These are phyloP conservation scores for Diplodia corticola DNA, from an alignment of 2,329 filamentous ascomycete genomes.

Conservation along the genomic window DNA sequence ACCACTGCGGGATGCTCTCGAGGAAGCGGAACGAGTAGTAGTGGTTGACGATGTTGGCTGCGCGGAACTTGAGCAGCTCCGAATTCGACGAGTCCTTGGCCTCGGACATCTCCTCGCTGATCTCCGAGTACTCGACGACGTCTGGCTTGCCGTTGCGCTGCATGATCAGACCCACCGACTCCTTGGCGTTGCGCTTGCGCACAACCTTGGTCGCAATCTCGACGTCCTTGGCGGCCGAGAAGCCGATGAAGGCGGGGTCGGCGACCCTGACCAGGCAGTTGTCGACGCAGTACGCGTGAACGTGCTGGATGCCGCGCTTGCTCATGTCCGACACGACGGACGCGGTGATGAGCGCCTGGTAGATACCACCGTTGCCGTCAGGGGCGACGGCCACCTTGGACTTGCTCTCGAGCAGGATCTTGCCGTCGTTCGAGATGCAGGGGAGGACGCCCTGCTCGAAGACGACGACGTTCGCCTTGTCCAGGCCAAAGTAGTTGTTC, in stretches of 20 bases:
- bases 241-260: conserved; percentile 93
- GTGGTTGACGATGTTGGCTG: conserved; percentile 99
- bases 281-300: conserved; percentile 97
- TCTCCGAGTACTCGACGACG: conserved; percentile 98
- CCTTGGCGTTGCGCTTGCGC: conserved; percentile 92
- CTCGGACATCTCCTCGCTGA: conserved; percentile 83
- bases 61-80: conserved; percentile 87
- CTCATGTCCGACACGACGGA: conserved; percentile 85
- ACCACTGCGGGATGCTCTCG: conserved; percentile 84
- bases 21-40: conserved; percentile 97
- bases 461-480: conserved; percentile 81
- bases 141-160: conserved; percentile 95
- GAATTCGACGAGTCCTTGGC: conserved; percentile 80
- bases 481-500: conserved; percentile 86
- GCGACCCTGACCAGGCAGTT: conserved; percentile 99
- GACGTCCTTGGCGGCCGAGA: conserved; percentile 81
- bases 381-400: conserved; percentile 89
- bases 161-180: conserved; percentile 92
- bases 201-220: conserved; percentile 99
- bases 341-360: conserved; percentile 81
- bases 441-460: conserved; percentile 97
- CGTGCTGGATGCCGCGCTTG: conserved; percentile 85
- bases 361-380: conserved; percentile 95
- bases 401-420: conserved; percentile 92
- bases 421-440: conserved; percentile 95